phyloP scores from a whole-genome alignment of 2,329 filamentous ascomycete genomes.

The Didymellaceae sp. region DNA sequence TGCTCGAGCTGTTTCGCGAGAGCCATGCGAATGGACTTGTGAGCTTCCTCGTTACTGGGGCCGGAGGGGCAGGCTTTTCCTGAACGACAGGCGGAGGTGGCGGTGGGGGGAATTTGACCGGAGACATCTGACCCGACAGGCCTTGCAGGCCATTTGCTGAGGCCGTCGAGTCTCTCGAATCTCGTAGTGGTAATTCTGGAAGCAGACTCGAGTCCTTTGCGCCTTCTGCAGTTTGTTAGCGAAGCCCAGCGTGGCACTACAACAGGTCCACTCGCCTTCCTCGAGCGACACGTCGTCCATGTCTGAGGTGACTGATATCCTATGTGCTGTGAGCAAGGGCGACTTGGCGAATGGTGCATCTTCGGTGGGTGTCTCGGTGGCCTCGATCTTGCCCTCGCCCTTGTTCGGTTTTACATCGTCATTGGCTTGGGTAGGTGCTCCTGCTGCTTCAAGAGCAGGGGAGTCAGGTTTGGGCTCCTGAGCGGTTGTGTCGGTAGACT shows the following conservation, averaged over 20 bases:
- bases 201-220: constrained; percentile 38
- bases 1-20: constrained; percentile 58
- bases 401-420: constrained; percentile 20
- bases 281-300: constrained; percentile 71
- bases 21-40: constrained; percentile 63
- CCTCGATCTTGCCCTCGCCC: constrained; percentile 10
- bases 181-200: constrained; percentile 63
- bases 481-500: constrained; percentile 26
- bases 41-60: constrained; percentile 67
- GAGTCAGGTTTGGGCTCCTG: constrained; percentile 8
- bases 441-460: constrained; percentile 11
- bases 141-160: constrained; percentile 62
- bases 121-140: constrained; percentile 73
- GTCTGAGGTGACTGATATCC: constrained; percentile 61
- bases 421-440: constrained; percentile 16
- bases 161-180: constrained; percentile 52
- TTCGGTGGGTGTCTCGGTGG: constrained; percentile 28
- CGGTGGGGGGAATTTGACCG: constrained; percentile 59
- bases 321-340: constrained; percentile 59
- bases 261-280: constrained; percentile 56
- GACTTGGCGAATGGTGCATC: constrained; percentile 53
- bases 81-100: constrained; percentile 37
- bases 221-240: constrained; percentile 37
- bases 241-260: constrained; percentile 12
- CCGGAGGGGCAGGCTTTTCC: constrained; percentile 39